Evolutionary conservation across 2,329 filamentous ascomycete species (phyloP).

Genomic region (Phaeosphaeriaceae sp.): DNA sequence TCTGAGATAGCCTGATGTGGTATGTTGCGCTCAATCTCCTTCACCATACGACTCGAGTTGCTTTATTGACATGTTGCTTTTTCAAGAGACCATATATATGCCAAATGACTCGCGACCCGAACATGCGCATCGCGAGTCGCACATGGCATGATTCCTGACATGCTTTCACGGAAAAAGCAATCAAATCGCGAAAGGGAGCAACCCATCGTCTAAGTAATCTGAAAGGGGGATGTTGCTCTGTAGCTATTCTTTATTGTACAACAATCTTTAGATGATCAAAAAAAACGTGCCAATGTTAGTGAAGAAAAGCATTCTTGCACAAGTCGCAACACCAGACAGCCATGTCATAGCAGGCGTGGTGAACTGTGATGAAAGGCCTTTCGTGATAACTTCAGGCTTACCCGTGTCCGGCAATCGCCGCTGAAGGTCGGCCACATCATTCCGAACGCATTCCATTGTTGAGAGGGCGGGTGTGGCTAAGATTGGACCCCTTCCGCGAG

Average conservation of each 20-base stretch:
- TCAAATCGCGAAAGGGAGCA: not conserved
- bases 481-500: not conserved
- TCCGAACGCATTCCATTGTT: not conserved
- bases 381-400: not conserved
- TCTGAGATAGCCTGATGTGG: too few relatives aligned
- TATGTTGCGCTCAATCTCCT: too few relatives aligned
- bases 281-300: too few relatives aligned
- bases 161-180: not conserved
- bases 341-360: not conserved
- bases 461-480: slow-evolving; percentile 1
- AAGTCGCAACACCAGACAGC: too few relatives aligned
- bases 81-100: not conserved
- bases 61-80: not conserved
- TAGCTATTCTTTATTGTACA: not conserved
- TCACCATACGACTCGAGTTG: not conserved
- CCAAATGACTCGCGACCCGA: not conserved
- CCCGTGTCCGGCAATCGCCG: not conserved
- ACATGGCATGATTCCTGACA: not conserved
- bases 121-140: too few relatives aligned
- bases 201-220: not conserved
- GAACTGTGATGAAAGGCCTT: not conserved
- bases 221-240: not conserved
- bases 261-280: too few relatives aligned
- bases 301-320: too few relatives aligned
- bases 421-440: not conserved